Percentiles rank a stretch among this genome's conserved stretches.
Conservation (phyloP, 2,329 filamentous ascomycete species). For the Diaporthe destruens region DNA sequence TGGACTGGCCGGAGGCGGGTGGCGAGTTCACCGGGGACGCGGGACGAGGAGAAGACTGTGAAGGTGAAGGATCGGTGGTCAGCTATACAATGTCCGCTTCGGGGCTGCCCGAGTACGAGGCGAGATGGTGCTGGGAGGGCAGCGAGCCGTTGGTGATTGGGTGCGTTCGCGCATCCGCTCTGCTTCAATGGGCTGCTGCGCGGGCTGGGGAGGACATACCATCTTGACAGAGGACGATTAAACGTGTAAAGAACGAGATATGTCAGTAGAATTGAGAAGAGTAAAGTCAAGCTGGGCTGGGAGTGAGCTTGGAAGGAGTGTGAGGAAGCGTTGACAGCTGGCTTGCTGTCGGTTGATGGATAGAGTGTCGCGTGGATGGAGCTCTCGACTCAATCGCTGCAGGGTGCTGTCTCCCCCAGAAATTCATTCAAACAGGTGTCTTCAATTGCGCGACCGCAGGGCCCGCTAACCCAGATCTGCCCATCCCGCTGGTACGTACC, state of each 20-base stretch:
- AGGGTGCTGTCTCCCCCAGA: conserved; percentile 8
- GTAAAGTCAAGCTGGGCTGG: conserved; percentile 8
- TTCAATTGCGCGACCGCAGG: conserved; percentile 32
- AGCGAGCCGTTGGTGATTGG: neutral
- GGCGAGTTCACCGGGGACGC: conserved; percentile 69
- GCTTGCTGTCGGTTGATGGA: conserved; percentile 17
- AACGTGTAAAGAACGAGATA: conserved; percentile 21
- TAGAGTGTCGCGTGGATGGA: conserved; percentile 33
- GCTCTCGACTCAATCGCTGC: conserved; percentile 11
- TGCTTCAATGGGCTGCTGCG: conserved; percentile 19
- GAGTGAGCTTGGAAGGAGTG: conserved; percentile 31
- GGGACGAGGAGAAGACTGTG: conserved; percentile 70
- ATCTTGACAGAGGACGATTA: conserved; percentile 41
- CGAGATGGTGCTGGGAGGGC: neutral
- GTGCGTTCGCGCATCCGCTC: conserved; percentile 18
- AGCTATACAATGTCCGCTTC: neutral
- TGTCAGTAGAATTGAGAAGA: conserved; percentile 12
- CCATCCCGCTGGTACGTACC: neutral
- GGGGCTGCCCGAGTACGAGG: neutral
- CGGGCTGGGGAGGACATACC: conserved; percentile 41
- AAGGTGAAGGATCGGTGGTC: conserved; percentile 43
- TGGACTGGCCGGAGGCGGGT: conserved; percentile 74
- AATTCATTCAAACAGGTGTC: conserved; percentile 37
- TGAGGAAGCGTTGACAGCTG: conserved; percentile 7
- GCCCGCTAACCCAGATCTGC: conserved; percentile 27